phyloP scores from a whole-genome alignment of 1,284 basidiomycete species.

The Sporisorium sorghi region DNA sequence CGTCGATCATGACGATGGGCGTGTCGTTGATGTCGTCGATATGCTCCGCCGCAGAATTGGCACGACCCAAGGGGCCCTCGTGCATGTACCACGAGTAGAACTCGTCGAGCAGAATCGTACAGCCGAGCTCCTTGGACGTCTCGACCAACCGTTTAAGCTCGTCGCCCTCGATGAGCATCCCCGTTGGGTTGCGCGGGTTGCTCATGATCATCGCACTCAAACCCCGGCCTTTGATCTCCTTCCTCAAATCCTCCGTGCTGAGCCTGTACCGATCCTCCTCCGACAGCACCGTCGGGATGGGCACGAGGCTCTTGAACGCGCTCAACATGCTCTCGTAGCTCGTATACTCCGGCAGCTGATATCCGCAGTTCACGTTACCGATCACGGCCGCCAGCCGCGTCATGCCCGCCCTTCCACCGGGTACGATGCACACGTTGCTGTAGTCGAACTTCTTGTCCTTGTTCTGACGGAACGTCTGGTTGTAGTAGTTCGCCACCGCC shows the following conservation, averaged over 20 bases:
- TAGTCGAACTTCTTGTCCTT: conserved; percentile 85
- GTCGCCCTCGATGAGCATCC: conserved; percentile 77
- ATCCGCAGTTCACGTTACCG: conserved; percentile 76
- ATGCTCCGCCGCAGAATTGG: conserved; percentile 83
- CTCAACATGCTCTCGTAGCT: conserved; percentile 78
- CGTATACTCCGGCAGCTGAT: conserved; percentile 88
- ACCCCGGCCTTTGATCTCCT: conserved; percentile 72
- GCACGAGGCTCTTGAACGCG: conserved; percentile 85
- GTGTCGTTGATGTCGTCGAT: conserved; percentile 86
- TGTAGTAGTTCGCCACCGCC: conserved; percentile 73
- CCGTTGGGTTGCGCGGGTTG: conserved; percentile 92
- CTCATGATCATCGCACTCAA: conserved; percentile 87
- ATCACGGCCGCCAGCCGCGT: conserved; percentile 90
- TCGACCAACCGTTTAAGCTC: conserved; percentile 83
- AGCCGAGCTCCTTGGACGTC: conserved; percentile 77
- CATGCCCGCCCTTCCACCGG: conserved; percentile 87
- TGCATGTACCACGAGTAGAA: conserved; percentile 91
- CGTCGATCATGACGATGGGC: conserved; percentile 86
- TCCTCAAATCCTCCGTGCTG: conserved; percentile 75
- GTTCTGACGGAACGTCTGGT: conserved; percentile 83
- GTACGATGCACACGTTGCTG: conserved; percentile 88
- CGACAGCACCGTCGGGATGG: conserved; percentile 72
- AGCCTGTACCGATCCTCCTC: conserved; percentile 76
- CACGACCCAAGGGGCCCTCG: conserved; percentile 80
- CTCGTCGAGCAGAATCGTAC: conserved; percentile 88